phyloP scores from a whole-genome alignment of 169 alveolate genomes.

The Cardiosporidium cionae region DNA sequence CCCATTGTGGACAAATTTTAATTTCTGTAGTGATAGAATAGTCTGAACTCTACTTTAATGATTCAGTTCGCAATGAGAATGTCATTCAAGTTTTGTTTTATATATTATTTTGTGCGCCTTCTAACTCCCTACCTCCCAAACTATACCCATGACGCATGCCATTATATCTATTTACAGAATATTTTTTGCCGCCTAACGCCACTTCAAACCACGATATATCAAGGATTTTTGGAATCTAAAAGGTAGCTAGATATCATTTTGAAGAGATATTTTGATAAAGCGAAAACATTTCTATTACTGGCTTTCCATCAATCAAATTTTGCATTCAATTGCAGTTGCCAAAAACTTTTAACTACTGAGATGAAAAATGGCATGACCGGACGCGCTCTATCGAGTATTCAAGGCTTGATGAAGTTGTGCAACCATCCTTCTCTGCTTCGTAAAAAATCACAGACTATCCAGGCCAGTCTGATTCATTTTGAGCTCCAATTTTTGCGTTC shows the following conservation, averaged over 20 bases:
- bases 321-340: constrained; percentile 50
- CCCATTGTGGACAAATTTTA: too few relatives aligned
- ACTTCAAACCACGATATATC: constrained; percentile 60
- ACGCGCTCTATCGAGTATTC: constrained; percentile 58
- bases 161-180: constrained; percentile 47
- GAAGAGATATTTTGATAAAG: constrained; percentile 7
- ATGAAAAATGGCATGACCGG: constrained; percentile 41
- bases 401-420: constrained; percentile 70
- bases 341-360: constrained; percentile 46
- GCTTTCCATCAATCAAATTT: too few relatives aligned
- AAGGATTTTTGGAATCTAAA: constrained; percentile 44
- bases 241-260: constrained; percentile 26
- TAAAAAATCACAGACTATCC: constrained; percentile 6
- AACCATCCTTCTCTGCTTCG: constrained; percentile 66
- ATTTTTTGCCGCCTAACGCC: constrained; percentile 74
- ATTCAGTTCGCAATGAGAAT: too few relatives aligned
- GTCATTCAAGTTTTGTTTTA: neutral
- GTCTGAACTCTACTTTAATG: too few relatives aligned
- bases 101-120: neutral
- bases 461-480: constrained; percentile 17
- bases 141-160: too few relatives aligned
- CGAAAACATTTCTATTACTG: constrained; percentile 8
- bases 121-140: neutral
- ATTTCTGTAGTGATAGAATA: neutral
- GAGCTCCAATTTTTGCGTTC: neutral